phyloP scores from a whole-genome alignment of 352 stramenopile species.

The Globisporangium abappressorium region DNA sequence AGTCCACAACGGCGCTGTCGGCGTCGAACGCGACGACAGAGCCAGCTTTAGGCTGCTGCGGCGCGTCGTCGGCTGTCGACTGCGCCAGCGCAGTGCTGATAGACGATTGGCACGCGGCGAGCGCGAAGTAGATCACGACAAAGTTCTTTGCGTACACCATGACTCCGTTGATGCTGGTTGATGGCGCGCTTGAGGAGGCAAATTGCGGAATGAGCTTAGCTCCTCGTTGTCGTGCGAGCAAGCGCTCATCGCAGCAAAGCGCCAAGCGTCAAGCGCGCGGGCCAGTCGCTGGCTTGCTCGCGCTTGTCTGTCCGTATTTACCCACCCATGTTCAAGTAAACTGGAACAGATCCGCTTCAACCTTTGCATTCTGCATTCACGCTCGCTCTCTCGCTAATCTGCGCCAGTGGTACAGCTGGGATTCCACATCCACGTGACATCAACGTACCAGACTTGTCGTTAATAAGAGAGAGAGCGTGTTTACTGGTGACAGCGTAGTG shows the following conservation, averaged over 20 bases:
- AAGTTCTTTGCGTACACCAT: constrained; percentile 10
- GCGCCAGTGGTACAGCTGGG: neutral
- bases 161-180: neutral
- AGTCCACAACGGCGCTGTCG: constrained; percentile 2
- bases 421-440: neutral
- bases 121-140: neutral
- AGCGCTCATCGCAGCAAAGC: neutral
- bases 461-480: neutral
- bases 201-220: constrained; percentile 7
- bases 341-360: neutral
- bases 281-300: neutral
- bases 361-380: neutral
- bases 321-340: neutral
- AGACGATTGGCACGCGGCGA: neutral
- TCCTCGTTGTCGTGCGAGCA: neutral
- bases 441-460: neutral
- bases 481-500: neutral
- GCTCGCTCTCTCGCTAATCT: neutral
- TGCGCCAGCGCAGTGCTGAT: neutral
- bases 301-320: neutral
- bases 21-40: constrained; percentile 1
- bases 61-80: neutral
- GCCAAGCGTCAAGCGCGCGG: too few relatives aligned
- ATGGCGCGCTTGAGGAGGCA: neutral
- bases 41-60: neutral